Conservation (phyloP, 2,329 filamentous ascomycete genomes). For the Ophiosphaerella herpotricha region DNA sequence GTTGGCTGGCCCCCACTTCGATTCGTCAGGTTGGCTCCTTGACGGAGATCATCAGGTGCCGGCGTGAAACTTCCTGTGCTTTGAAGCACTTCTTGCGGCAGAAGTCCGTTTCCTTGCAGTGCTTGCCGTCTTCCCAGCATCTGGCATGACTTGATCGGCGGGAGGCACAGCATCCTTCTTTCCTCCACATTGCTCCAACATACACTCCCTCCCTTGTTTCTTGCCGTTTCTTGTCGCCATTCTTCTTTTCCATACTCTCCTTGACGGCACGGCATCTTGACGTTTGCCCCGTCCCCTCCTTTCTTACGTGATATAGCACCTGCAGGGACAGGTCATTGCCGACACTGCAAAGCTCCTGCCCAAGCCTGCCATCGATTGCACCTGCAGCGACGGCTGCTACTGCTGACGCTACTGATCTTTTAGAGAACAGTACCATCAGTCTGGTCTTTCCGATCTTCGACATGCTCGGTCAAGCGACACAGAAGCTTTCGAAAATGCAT, state of each 20-base stretch:
- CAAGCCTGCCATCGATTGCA: constrained; percentile 3
- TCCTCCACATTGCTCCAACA: constrained; percentile 5
- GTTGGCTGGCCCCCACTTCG: constrained; percentile 6
- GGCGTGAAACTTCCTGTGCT: constrained; percentile 31
- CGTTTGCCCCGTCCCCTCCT: constrained; percentile 23
- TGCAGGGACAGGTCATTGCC: constrained; percentile 21
- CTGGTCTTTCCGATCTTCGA: constrained; percentile 15
- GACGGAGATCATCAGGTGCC: constrained; percentile 33
- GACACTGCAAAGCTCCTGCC: neutral
- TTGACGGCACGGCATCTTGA: constrained; percentile 14
- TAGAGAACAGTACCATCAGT: neutral
- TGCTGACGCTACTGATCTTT: constrained; percentile 6
- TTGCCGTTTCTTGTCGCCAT: constrained; percentile 4
- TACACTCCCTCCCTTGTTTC: constrained; percentile 1
- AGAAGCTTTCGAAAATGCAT: constrained; percentile 49
- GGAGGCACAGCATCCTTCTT: constrained; percentile 3
- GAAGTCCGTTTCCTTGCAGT: constrained; percentile 8
- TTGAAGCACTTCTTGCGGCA: constrained; percentile 19
- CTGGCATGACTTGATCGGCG: constrained; percentile 22
- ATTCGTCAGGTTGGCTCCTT: constrained; percentile 18
- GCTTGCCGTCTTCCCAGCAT: constrained; percentile 16
- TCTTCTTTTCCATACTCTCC: constrained; percentile 7
- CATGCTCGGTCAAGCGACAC: constrained; percentile 44
- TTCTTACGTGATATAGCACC: constrained; percentile 13
- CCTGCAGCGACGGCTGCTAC: constrained; percentile 5